Evolutionary conservation across 2,329 filamentous ascomycete species (phyloP), one percentile per base, ranked within the genome.

Genomic region (Berkeleyomyces basicola): DNA sequence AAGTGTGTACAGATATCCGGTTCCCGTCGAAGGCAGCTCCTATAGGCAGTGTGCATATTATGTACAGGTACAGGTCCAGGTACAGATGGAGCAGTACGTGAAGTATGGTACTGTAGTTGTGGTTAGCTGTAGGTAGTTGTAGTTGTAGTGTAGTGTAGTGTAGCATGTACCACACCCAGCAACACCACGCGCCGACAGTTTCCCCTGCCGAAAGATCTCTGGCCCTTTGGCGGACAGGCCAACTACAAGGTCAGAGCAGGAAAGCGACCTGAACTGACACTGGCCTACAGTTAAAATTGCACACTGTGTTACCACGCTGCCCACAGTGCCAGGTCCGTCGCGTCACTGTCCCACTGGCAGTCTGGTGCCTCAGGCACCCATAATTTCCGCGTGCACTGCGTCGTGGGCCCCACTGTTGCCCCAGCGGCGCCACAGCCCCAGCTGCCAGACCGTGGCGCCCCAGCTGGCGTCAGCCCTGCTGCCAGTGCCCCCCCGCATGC

Each of bases 341-440:
- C 44, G 59, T 61, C 46, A 10, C 59, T 40, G 59, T 61, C n/a
- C 36, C 14, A 6, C 16, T 31, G 16, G 51, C 33, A 9, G n/a
- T n/a, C 42, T 37, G 37, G 51, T 64, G 59, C 63, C 63, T 64
- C 59, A 64, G 63, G 63, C 63, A 46, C 31, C 40, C 51, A 59
- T 39, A 10, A 7, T 33, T 49, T 61, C 11, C 7, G 51, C 40
- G 49, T 31, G 58, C 23, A 3, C 4, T 36, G 14, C 51, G 51
- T 59, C 59, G 61, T 43, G 46, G 11, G 46, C 42, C 44, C 51
- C 59, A 64, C 44, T 42, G 23, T 16, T 36, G 23, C 23, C 23
- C 23, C 23, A 23, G 23, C 23, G 9, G 10, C 59, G 59, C 63
- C 63, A 64, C 58, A 58, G 39, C 9, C 3, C 14, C 42, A 57